Evolutionary conservation across 805 yeast species (phyloP).

Genomic region (Priceomyces haplophilus): DNA sequence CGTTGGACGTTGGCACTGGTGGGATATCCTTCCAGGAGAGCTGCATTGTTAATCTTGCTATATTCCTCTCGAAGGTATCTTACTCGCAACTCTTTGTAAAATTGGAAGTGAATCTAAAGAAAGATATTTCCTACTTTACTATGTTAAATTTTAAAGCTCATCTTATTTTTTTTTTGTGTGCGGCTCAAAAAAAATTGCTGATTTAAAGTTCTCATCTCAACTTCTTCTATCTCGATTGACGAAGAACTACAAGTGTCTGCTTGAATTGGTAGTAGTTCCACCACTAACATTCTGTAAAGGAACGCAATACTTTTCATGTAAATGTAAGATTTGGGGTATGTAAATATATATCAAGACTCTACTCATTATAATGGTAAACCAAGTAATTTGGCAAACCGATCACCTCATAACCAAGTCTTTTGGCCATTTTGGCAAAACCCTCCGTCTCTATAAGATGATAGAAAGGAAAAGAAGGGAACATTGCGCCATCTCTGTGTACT

Average conservation of each 20-base stretch:
- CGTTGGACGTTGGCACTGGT: conserved; percentile 87
- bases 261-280: no score
- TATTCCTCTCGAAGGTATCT: neutral
- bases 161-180: conserved; percentile 8
- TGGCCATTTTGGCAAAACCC: conserved; percentile 98
- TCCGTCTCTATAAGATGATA: conserved; percentile 96
- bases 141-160: conserved; percentile 2
- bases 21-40: conserved; percentile 98
- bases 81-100: neutral
- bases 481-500: conserved; percentile 98
- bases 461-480: conserved; percentile 98
- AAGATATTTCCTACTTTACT: neutral
- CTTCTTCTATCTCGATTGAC: neutral
- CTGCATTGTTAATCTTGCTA: conserved; percentile 58
- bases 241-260: neutral
- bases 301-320: neutral
- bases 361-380: conserved; percentile 88
- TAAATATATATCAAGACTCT: conserved; percentile 7
- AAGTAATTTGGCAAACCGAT: conserved; percentile 92
- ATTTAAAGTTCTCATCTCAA: conserved; percentile 1
- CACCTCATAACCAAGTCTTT: conserved; percentile 85
- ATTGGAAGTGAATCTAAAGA: conserved; percentile 1
- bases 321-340: neutral
- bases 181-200: conserved; percentile 8
- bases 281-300: neutral